Percentiles rank a stretch among this genome's conserved stretches.
Evolutionary conservation across 345 rosid species (phyloP).

Genomic region (Sisymbrium irio): DNA sequence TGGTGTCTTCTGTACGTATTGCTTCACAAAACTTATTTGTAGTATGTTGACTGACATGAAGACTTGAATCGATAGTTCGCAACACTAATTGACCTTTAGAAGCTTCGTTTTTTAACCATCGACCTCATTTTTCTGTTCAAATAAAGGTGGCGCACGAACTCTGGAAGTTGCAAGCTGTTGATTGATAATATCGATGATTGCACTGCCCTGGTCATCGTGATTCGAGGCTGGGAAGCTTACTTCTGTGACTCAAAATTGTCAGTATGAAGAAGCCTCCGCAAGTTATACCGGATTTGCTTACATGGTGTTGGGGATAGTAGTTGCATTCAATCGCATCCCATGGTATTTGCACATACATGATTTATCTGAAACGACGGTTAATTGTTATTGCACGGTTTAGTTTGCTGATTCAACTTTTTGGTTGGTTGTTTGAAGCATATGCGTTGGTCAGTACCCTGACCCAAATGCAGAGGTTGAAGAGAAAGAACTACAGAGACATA

Average conservation of each 20-base stretch:
- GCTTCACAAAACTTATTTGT: conserved; percentile 5
- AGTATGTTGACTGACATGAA: conserved; percentile 1
- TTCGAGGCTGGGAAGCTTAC: conserved; percentile 15
- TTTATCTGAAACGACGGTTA: neutral
- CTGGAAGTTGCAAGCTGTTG: conserved; percentile 7
- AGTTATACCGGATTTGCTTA: conserved; percentile 1
- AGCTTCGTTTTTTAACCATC: neutral
- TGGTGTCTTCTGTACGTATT: conserved; percentile 17
- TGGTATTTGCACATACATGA: neutral
- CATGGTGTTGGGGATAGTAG: neutral
- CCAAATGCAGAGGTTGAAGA: neutral
- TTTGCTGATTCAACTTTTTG: neutral
- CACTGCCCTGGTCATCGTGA: neutral
- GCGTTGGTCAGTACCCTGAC: neutral
- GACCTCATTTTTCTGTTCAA: neutral
- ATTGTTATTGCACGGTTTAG: neutral
- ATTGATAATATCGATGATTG: conserved; percentile 8
- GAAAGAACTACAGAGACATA: conserved; percentile 4
- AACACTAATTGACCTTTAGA: neutral
- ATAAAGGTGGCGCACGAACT: conserved; percentile 1
- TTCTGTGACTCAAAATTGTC: neutral
- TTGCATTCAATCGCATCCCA: neutral
- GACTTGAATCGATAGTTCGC: neutral
- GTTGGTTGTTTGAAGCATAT: conserved; percentile 8
- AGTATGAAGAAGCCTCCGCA: conserved; percentile 12